Conservation (phyloP, 2,329 filamentous ascomycete species). For the Pseudocercospora crystallina region DNA sequence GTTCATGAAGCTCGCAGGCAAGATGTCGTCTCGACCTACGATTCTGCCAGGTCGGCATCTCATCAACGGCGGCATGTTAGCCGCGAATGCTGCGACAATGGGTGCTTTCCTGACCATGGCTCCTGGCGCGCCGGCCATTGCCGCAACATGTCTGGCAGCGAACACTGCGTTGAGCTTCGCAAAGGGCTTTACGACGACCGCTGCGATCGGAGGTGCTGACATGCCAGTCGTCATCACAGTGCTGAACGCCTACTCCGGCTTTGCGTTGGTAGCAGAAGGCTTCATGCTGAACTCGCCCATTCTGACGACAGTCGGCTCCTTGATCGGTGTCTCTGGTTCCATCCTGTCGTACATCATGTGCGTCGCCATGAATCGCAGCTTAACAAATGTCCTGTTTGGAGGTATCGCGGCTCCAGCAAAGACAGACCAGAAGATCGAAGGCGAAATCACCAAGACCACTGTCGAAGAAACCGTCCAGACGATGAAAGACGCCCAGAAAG, state of each 20-base stretch:
- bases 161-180: slow-evolving; percentile 77
- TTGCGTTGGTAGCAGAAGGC: slow-evolving; percentile 84
- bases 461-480: slow-evolving; percentile 79
- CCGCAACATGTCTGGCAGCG: slow-evolving; percentile 72
- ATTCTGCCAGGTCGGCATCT: slow-evolving; percentile 72
- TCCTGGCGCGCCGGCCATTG: slow-evolving; percentile 74
- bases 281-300: slow-evolving; percentile 89
- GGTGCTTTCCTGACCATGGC: slow-evolving; percentile 79
- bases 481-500: slow-evolving; percentile 72
- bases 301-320: slow-evolving; percentile 77
- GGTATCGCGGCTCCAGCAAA: slow-evolving; percentile 67
- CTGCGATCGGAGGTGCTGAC: slow-evolving; percentile 87
- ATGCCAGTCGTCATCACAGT: slow-evolving; percentile 93
- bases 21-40: slow-evolving; percentile 75
- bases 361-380: slow-evolving; percentile 84
- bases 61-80: slow-evolving; percentile 72
- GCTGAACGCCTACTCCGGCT: slow-evolving; percentile 86
- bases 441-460: slow-evolving; percentile 72
- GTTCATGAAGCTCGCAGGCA: slow-evolving; percentile 81
- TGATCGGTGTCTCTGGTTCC: slow-evolving; percentile 85
- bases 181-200: slow-evolving; percentile 84
- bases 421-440: slow-evolving; percentile 73
- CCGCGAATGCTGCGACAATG: slow-evolving; percentile 78
- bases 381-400: slow-evolving; percentile 88
- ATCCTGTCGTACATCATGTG: slow-evolving; percentile 88